These are phyloP conservation scores for Neonectria neomacrospora DNA, from an alignment of 2,329 filamentous ascomycete genomes.

Conservation along the genomic window DNA sequence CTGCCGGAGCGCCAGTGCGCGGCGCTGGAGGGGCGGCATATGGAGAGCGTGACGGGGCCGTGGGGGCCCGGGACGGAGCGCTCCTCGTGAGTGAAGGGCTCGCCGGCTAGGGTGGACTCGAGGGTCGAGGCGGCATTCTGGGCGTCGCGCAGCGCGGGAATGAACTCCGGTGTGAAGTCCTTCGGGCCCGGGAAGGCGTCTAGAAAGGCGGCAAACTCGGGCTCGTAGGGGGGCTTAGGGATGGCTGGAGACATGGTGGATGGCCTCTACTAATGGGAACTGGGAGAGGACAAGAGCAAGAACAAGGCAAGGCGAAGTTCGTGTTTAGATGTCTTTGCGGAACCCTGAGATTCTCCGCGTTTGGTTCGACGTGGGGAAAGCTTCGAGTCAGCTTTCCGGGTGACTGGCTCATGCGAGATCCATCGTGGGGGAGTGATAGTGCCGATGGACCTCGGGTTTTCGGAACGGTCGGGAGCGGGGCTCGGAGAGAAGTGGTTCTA, in stretches of 20 bases:
- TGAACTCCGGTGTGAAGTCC: constrained; percentile 31
- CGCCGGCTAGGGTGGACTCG: constrained; percentile 27
- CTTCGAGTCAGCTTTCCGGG: constrained; percentile 7
- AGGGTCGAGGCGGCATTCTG: constrained; percentile 26
- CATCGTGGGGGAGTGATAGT: constrained; percentile 9
- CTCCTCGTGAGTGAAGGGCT: constrained; percentile 40
- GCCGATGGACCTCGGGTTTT: constrained; percentile 28
- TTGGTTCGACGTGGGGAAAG: neutral
- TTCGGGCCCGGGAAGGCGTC: constrained; percentile 24
- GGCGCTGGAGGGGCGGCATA: constrained; percentile 32
- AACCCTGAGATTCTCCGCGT: constrained; percentile 9
- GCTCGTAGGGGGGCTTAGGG: constrained; percentile 36
- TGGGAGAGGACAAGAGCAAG: neutral
- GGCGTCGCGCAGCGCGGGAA: constrained; percentile 29
- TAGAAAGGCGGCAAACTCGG: constrained; percentile 34
- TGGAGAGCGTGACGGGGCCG: constrained; percentile 34
- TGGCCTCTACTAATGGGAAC: neutral
- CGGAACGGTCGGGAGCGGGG: neutral
- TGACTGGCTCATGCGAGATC: neutral
- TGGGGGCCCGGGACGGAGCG: constrained; percentile 30
- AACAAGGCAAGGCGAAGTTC: neutral
- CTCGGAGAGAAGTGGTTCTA: constrained; percentile 20
- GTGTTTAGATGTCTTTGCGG: neutral
- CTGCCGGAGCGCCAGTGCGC: constrained; percentile 7
- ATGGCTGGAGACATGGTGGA: constrained; percentile 27